Conservation (phyloP, 2,329 filamentous ascomycete species). For the Amauroascus niger region DNA sequence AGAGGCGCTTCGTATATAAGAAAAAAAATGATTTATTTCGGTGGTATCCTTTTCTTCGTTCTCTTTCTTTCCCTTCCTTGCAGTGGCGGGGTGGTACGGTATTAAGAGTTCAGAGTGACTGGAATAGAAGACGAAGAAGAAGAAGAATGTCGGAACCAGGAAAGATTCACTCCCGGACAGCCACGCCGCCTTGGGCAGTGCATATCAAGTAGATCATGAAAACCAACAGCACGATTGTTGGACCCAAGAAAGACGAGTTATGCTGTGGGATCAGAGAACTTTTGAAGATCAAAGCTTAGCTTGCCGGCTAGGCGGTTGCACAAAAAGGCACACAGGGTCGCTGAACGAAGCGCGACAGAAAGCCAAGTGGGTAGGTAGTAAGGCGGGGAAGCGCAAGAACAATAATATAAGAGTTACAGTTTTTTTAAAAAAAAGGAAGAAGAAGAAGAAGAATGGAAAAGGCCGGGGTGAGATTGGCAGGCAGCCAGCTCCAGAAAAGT, state of each 20-base stretch:
- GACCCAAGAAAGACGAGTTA: background rate
- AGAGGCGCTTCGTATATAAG: too few relatives aligned
- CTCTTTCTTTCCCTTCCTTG: too few relatives aligned
- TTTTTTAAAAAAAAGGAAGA: background rate
- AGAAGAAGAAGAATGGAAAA: background rate
- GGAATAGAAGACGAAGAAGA: background rate
- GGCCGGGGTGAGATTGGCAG: too few relatives aligned
- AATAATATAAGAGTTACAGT: too few relatives aligned
- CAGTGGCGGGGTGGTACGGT: background rate
- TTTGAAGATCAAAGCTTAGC: conserved; percentile 9
- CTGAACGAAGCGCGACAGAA: conserved; percentile 6
- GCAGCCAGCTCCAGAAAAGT: background rate
- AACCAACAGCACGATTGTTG: background rate
- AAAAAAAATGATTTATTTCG: too few relatives aligned
- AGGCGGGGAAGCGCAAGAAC: background rate
- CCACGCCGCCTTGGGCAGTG: background rate
- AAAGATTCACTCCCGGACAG: conserved; percentile 3
- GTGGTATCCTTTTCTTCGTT: too few relatives aligned
- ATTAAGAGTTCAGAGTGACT: background rate
- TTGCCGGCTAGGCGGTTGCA: background rate
- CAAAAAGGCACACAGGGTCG: background rate
- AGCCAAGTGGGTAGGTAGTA: background rate
- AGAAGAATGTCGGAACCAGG: background rate
- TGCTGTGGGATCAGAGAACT: conserved; percentile 2
- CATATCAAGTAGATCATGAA: conserved; percentile 6